Evolutionary conservation across 495 filamentous ascomycete species (phyloP), one percentile per base, ranked within the genome.

Genomic region (Penicillium diatomitis): DNA sequence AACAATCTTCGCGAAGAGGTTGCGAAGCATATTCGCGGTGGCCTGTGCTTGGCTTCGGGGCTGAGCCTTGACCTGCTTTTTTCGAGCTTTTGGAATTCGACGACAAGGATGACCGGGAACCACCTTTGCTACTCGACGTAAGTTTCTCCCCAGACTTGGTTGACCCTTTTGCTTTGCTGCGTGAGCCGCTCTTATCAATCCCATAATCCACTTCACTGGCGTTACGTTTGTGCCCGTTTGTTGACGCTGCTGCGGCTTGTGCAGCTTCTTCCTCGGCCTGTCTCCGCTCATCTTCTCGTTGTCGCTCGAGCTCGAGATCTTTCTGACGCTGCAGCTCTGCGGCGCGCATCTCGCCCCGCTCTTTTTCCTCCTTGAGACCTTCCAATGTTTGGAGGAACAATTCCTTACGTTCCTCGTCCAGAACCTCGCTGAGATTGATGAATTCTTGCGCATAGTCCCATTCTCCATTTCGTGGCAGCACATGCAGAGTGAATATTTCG

Each of bases 401-500:
- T 42, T 96, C 92, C 62, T 87, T 83, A 33, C 86, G 79, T 62
- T 97, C 92, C 48, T 97, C 91, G 62, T 96, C 92, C 1, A 98
- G 79, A 27, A 92, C 78, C 35, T 89, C 79, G 58, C 79, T 88
- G 51, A 88, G 73, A 49, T 73, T 82, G 49, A 97, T 90, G 69
- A 97, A 97, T 54, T 92, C 86, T 29, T 78, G 75, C 0, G 92
- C 88, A 60, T 96, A 96, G 38, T 91, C 86, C 92, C 94, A 98
- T 69, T 97, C 88, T 33, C 83, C 81, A 56, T 95, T 96, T 36
- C 86, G 78, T 10, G 89, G 83, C 10, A 98, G 81, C 12, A 97
- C 87, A 66, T 97, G 92, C 4, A 98, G 75, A 4, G 87, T 90
- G 56, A 94, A 98, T 1, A 98, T 74, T 67, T 98, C 94, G 37